Base-by-base conservation (phyloP, 495 filamentous ascomycete species). In the Pseudoneurospora amorphoporcata region DNA sequence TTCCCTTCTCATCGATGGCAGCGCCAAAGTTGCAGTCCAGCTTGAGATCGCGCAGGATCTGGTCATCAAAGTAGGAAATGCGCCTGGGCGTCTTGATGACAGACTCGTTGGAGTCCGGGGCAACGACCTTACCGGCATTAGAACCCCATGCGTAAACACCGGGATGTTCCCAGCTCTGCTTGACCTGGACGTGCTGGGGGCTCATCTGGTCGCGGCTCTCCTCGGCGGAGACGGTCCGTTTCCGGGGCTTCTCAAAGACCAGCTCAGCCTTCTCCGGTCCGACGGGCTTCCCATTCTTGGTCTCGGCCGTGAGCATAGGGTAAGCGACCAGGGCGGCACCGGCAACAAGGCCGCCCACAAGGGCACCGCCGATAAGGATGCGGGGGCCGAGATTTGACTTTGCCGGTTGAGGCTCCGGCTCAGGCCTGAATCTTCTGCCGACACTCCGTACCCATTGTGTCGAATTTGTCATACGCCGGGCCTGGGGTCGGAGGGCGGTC, bases 131-230 rank as follows among this genome's bases (percentile, higher is more conserved):
- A 45, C 94, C 92, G n/a, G 83, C 86, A 77, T 99, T 99, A 3
- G 91, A 92, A 17, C 95, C 95, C 95, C 95, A 99, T 38, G 90
- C 89, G 82, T 97, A 97, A 2, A 98, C 91, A 0, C 92, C 95
- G 3, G 95, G 95, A 71, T 92, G 90, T 81, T 94, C 93, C 88
- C 92, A 90, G 78, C 92, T 96, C 77, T 87, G 90, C 84, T 93
- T 94, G 45, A 95, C 92, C 81, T 97, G 92, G 19, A 94, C 83
- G 79, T 94, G 92, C 76, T 94, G 89, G 10, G 89, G 90, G 76
- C 91, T 91, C 23, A 94, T 87, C 39, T 90, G 75, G 71, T 95
- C 91, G 72, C 92, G 83, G 69, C 87, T 87, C 41, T 92, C 89
- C 77, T 94, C 91, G 73, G 88, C 89, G 7, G 88, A 87, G 14